Evolutionary conservation across 805 yeast species (phyloP).

Genomic region (Candida dajiaensis): DNA sequence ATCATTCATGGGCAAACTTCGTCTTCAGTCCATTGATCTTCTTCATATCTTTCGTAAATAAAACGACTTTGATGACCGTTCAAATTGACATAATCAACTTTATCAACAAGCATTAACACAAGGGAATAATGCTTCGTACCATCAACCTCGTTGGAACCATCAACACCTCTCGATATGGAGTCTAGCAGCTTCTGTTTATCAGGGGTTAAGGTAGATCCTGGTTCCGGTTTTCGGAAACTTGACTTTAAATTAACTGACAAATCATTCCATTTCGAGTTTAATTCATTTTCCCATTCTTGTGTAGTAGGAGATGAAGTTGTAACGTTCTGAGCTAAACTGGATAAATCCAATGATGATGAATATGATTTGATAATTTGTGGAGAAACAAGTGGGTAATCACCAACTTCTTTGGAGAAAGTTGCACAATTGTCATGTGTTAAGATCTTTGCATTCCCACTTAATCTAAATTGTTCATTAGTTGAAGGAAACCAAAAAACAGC

Average conservation of each 20-base stretch:
- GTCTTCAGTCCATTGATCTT: conserved; percentile 66
- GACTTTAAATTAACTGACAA: conserved; percentile 56
- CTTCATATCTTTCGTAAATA: conserved; percentile 45
- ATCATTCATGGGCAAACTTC: conserved; percentile 65
- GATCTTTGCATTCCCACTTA: conserved; percentile 58
- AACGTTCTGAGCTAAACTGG: conserved; percentile 13
- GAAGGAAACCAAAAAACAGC: conserved; percentile 69
- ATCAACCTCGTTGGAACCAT: conserved; percentile 62
- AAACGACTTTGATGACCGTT: conserved; percentile 48
- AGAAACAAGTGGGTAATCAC: conserved; percentile 26
- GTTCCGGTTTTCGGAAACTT: conserved; percentile 67
- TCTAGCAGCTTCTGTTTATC: conserved; percentile 56
- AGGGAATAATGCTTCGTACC: conserved; percentile 59
- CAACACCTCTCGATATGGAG: conserved; percentile 75
- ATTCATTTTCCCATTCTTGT: conserved; percentile 66
- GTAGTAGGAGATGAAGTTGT: conserved; percentile 39
- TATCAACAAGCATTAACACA: conserved; percentile 61
- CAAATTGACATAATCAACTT: conserved; percentile 63
- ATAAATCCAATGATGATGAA: conserved; percentile 20
- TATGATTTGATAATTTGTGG: conserved; percentile 20
- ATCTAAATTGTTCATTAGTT: conserved; percentile 61
- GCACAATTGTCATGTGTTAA: conserved; percentile 25
- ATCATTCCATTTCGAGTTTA: conserved; percentile 54
- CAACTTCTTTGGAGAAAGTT: conserved; percentile 12
- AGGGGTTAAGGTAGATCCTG: conserved; percentile 52